Conservation (phyloP, 140 eudicot species). For the Ambrosia hybrid region DNA sequence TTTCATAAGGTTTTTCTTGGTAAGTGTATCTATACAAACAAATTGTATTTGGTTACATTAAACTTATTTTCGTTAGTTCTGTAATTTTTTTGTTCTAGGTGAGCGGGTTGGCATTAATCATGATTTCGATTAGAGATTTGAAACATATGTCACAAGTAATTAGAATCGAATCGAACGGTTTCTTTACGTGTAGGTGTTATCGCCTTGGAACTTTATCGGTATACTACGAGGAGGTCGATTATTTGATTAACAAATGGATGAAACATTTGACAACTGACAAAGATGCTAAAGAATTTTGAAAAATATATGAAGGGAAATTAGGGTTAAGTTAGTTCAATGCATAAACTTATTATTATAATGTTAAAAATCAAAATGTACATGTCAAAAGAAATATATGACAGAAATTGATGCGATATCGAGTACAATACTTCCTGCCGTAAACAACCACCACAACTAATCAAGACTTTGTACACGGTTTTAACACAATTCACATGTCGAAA, state of each 20-base stretch:
- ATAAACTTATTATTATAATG: neutral
- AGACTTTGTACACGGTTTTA: too few relatives aligned
- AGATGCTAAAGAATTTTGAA: conserved; percentile 57
- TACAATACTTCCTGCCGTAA: too few relatives aligned
- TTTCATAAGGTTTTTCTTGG: conserved; percentile 55
- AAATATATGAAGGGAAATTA: too few relatives aligned
- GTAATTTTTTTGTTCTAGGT: conserved; percentile 30
- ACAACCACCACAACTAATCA: too few relatives aligned
- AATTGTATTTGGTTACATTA: neutral
- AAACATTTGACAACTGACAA: conserved; percentile 42
- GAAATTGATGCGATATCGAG: too few relatives aligned
- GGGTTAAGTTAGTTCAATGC: neutral
- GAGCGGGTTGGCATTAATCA: conserved; percentile 45
- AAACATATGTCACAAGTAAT: neutral
- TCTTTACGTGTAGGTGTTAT: conserved; percentile 40
- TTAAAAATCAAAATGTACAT: neutral
- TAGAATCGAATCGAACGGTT: neutral
- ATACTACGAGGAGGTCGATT: conserved; percentile 61
- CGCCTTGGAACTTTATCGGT: conserved; percentile 61
- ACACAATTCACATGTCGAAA: conserved; percentile 7
- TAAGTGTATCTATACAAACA: conserved; percentile 15
- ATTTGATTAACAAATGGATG: conserved; percentile 54
- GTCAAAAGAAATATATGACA: neutral
- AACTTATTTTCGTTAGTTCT: neutral
- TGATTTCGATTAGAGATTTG: conserved; percentile 30